Percentiles rank a stretch among this genome's conserved stretches.
Conservation (phyloP, 2,329 filamentous ascomycete genomes). For the Nemania bipapillata region DNA sequence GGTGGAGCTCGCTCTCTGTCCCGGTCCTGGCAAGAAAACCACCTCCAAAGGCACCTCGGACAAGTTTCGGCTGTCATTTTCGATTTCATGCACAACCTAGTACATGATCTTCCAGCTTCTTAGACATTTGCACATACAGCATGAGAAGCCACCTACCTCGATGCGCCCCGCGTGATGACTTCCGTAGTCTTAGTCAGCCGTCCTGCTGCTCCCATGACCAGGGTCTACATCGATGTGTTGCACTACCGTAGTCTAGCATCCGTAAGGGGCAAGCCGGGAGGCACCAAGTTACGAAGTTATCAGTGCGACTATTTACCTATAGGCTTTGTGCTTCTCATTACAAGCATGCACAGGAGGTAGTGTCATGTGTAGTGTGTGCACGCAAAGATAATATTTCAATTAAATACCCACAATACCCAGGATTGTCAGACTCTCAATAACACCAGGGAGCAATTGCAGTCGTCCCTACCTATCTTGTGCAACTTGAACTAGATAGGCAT, state of each 20-base stretch:
- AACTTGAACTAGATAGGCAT: conserved; percentile 17
- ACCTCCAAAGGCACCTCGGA: background rate
- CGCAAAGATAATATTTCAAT: conserved; percentile 7
- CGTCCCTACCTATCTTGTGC: conserved; percentile 2
- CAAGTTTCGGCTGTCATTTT: background rate
- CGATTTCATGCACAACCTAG: background rate
- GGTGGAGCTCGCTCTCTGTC: conserved; percentile 15
- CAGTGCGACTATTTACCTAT: background rate
- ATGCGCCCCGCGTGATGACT: conserved; percentile 19
- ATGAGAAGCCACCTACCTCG: conserved; percentile 11
- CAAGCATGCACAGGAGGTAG: too few species aligned
- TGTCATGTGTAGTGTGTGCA: conserved; percentile 1
- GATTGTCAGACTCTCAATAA: background rate
- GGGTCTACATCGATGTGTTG: conserved; percentile 14
- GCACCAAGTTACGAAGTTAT: conserved; percentile 20
- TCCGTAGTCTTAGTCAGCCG: conserved; percentile 31
- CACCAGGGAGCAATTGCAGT: background rate
- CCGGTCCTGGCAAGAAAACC: conserved; percentile 14
- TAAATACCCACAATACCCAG: conserved; percentile 7
- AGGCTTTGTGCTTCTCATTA: conserved; percentile 3
- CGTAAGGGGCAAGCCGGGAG: conserved; percentile 30
- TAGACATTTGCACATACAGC: conserved; percentile 5
- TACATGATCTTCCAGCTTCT: background rate
- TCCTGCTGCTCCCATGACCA: conserved; percentile 26
- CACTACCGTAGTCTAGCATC: conserved; percentile 21